A percentile compares a stretch with the other conserved stretches of the same genome.
Evolutionary conservation across 208 protist genomes (phyloP).

Genomic region (Trypanosoma melophagium): DNA sequence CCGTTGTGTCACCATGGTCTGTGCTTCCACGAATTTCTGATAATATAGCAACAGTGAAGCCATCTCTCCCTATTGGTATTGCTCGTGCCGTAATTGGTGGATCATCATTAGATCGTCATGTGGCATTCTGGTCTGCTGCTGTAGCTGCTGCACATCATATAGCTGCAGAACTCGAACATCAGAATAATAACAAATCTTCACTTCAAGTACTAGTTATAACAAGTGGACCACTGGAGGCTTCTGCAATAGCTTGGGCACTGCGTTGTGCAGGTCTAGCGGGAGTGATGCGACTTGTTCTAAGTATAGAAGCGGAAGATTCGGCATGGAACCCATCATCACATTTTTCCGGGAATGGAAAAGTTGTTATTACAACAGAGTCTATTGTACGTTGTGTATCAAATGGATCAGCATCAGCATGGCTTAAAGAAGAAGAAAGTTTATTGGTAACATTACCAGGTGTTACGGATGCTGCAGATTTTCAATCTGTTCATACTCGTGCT

Average conservation of each 20-base stretch:
- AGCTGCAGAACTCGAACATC: conserved; percentile 19
- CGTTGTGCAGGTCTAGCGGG: conserved; percentile 61
- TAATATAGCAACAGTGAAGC: conserved; percentile 16
- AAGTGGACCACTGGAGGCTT: conserved; percentile 46
- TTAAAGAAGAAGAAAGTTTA: conserved; percentile 33
- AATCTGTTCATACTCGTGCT: conserved; percentile 64
- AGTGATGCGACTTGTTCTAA: conserved; percentile 44
- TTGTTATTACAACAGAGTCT: conserved; percentile 60
- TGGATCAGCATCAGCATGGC: conserved; percentile 38
- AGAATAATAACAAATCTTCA: neutral
- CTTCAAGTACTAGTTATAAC: conserved; percentile 62
- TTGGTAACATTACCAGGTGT: conserved; percentile 82
- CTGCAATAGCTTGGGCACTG: conserved; percentile 79
- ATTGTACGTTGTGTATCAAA: conserved; percentile 35
- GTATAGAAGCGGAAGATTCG: neutral
- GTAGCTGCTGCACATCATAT: conserved; percentile 59
- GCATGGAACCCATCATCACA: conserved; percentile 18
- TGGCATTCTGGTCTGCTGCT: conserved; percentile 54
- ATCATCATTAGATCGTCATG: conserved; percentile 11
- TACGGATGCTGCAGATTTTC: conserved; percentile 53
- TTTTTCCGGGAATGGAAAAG: conserved; percentile 38
- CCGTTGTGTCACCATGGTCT: conserved; percentile 34
- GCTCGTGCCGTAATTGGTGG: conserved; percentile 46
- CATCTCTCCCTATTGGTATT: conserved; percentile 32
- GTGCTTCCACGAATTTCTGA: conserved; percentile 28